Evolutionary conservation across 495 filamentous ascomycete species (phyloP).

Genomic region (Thermothielavioides terrestris): DNA sequence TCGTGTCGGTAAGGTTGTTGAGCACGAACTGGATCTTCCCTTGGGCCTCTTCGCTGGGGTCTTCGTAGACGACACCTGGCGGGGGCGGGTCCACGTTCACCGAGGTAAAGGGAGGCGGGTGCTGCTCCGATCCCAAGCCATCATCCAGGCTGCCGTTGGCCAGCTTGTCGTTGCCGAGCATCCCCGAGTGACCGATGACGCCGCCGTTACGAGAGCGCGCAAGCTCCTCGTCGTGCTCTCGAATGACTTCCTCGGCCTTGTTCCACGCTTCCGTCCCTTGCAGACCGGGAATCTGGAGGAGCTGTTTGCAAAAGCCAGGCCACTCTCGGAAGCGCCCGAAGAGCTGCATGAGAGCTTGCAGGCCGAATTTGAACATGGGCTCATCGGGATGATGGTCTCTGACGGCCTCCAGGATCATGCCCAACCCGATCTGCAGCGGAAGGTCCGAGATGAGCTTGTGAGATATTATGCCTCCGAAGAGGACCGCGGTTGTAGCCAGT

Average conservation of each 20-base stretch:
- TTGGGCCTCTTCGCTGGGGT: slow-evolving; percentile 74
- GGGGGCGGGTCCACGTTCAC: slow-evolving; percentile 63
- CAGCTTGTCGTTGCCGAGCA: slow-evolving; percentile 21
- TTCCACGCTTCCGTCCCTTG: slow-evolving; percentile 76
- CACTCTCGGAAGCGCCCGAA: slow-evolving; percentile 77
- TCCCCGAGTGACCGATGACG: slow-evolving; percentile 9
- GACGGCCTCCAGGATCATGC: slow-evolving; percentile 94
- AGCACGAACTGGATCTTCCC: slow-evolving; percentile 92
- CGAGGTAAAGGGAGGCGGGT: slow-evolving; percentile 56
- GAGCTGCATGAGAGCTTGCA: slow-evolving; percentile 91
- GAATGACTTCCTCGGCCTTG: slow-evolving; percentile 71
- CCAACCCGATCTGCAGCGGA: slow-evolving; percentile 80
- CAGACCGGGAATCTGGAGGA: slow-evolving; percentile 71
- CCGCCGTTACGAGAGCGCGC: slow-evolving; percentile 37
- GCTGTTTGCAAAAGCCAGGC: slow-evolving; percentile 76
- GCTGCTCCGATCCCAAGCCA: slow-evolving; percentile 42
- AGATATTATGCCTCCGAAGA: slow-evolving; percentile 95
- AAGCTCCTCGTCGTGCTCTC: slow-evolving; percentile 49
- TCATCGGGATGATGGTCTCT: slow-evolving; percentile 68
- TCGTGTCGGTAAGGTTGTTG: slow-evolving; percentile 89
- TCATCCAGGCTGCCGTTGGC: slow-evolving; percentile 64
- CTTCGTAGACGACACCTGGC: slow-evolving; percentile 54
- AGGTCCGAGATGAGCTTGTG: slow-evolving; percentile 82
- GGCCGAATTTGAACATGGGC: slow-evolving; percentile 95
- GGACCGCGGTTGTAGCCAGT: slow-evolving; percentile 84